These are phyloP conservation scores for Tubosaeta brunneosetosa DNA, from an alignment of 768 basidiomycete genomes.

Conservation along the genomic window DNA sequence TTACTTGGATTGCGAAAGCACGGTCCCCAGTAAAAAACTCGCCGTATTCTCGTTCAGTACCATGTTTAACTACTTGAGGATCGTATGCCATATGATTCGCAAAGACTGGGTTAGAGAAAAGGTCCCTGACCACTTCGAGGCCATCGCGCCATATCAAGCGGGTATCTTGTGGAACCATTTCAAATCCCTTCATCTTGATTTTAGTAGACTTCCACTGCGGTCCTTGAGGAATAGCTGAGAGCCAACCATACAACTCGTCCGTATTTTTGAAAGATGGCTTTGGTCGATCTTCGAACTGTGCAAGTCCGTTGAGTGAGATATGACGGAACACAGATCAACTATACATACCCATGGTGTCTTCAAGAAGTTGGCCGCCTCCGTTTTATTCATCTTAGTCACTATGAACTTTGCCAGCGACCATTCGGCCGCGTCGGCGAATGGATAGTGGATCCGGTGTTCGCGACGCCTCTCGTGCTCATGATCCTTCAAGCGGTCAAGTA, in stretches of 20 bases:
- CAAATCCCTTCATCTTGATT: background rate
- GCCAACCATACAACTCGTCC: constrained; percentile 15
- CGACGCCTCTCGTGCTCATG: too few species aligned
- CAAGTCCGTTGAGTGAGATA: too few species aligned
- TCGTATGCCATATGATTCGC: constrained; percentile 16
- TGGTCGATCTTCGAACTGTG: constrained; percentile 1
- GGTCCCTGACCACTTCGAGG: constrained; percentile 17
- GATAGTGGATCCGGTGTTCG: too few species aligned
- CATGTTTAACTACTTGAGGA: constrained; percentile 13
- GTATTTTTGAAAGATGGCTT: constrained; percentile 17
- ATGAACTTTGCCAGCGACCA: too few species aligned
- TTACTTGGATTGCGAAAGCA: constrained; percentile 23
- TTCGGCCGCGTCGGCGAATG: too few species aligned
- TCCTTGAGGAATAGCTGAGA: constrained; percentile 17
- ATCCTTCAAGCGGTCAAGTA: too few species aligned
- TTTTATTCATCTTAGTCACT: too few species aligned
- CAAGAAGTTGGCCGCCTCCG: too few species aligned
- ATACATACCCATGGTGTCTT: too few species aligned
- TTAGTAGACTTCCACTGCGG: constrained; percentile 17
- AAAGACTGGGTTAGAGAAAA: constrained; percentile 23
- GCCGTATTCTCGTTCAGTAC: constrained; percentile 8
- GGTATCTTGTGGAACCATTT: constrained; percentile 14
- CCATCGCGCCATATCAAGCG: constrained; percentile 23
- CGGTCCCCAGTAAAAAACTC: constrained; percentile 20
- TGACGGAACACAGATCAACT: too few species aligned